These are phyloP conservation scores for Jimgerdemannia lactiflua DNA, from an alignment of 192 early-diverging fungal genomes.

Conservation along the genomic window DNA sequence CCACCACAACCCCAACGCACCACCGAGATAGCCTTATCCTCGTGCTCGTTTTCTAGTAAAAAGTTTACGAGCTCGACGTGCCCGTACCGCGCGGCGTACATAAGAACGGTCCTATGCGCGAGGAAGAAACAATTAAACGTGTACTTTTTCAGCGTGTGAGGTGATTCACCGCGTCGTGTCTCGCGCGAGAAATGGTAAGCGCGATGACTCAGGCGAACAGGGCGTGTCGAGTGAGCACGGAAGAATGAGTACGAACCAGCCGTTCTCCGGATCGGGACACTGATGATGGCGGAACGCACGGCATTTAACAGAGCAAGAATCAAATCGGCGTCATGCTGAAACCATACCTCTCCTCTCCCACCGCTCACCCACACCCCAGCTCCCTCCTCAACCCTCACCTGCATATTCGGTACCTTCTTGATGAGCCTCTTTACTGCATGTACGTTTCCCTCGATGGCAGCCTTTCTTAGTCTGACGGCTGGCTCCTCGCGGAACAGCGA, in stretches of 20 bases:
- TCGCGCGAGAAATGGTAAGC: too few relatives aligned
- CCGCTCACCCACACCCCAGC: too few relatives aligned
- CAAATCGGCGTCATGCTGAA: too few relatives aligned
- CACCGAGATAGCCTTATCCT: slow-evolving; percentile 35
- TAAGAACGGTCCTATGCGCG: slow-evolving; percentile 24
- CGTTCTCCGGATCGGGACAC: slow-evolving; percentile 33
- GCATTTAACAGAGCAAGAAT: background rate
- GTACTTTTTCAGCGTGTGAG: too few relatives aligned
- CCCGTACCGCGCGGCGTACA: slow-evolving; percentile 29
- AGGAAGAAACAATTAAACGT: background rate
- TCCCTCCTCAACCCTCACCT: slow-evolving; percentile 1
- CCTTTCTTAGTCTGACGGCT: slow-evolving; percentile 26
- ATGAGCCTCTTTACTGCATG: slow-evolving; percentile 29
- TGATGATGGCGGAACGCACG: background rate
- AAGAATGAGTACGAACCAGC: slow-evolving; percentile 19
- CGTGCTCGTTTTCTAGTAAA: slow-evolving; percentile 28
- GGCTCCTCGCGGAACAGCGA: slow-evolving; percentile 27
- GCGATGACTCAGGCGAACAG: background rate
- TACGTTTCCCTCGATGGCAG: slow-evolving; percentile 36
- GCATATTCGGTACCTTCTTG: slow-evolving; percentile 27
- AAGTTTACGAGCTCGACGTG: slow-evolving; percentile 29
- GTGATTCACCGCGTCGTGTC: too few relatives aligned
- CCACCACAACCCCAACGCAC: slow-evolving; percentile 9
- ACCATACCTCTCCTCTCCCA: too few relatives aligned
- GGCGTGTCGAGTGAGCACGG: background rate